Evolutionary conservation across 495 filamentous ascomycete genomes (phyloP), one percentile per base, ranked within the genome.

Genomic region (Cercophora scortea): DNA sequence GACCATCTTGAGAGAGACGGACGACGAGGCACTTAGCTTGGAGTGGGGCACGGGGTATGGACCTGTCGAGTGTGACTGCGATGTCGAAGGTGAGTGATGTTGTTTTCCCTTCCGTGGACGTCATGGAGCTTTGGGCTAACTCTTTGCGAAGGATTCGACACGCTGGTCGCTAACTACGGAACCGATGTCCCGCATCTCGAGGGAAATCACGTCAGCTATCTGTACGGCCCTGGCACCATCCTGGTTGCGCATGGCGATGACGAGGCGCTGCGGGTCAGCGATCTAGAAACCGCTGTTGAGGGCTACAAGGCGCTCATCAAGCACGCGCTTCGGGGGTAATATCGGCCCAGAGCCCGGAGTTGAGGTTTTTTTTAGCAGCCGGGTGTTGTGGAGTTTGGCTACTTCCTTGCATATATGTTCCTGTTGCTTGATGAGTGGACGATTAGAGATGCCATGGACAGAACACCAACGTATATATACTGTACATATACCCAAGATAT

Each of bases 171-270:
- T 3, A 95, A 94, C 54, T 97, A 96, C 62, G 92, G 92, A 4
- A 97, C 92, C 9, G 92, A 97, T 68, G 83, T 96, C 34, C 87
- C 88, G 1, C 83, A 89, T 52, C 62, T 97, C 42, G 56, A 81
- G 16, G 80, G 83, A 7, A 75, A 82, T 32, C 86, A 92, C 45
- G 87, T 85, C 68, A 78, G 83, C 48, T 97, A 95, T 66, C 71
- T 95, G 39, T 97, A 90, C 70, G 92, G 90, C 0, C 90, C 89
- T 1, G 92, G 92, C 0, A 87, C 74, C 51, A 96, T 97, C 49
- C 74, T 91, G 49, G 88, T 95, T 42, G 92, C 93, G 4, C 92
- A 97, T 67, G 83, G 84, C 4, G 86, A 89, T 58, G 78, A 95
- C 61, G 92, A 97, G 74, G 82, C 82, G 53, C 63, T 97, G 50